These are phyloP conservation scores for Tulasnella sp. DNA, from an alignment of 768 basidiomycete genomes.

Conservation along the genomic window DNA sequence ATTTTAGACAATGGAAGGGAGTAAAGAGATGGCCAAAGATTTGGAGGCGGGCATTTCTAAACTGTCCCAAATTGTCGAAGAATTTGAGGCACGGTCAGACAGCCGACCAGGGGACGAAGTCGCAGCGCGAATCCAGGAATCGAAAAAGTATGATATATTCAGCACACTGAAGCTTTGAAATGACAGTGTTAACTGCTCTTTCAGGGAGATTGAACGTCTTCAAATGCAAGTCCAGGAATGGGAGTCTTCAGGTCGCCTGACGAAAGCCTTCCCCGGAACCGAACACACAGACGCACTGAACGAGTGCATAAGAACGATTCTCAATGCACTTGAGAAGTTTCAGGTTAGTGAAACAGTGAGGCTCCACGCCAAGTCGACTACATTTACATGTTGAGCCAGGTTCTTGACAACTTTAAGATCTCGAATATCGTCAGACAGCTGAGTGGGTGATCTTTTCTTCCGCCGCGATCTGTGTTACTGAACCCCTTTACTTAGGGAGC, in stretches of 20 bases:
- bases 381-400: neutral
- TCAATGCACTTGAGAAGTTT: neutral
- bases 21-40: neutral
- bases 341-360: neutral
- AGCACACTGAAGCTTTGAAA: neutral
- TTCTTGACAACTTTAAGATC: neutral
- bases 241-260: neutral
- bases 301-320: neutral
- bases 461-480: too few relatives aligned
- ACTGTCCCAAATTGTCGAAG: too few relatives aligned
- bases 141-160: neutral
- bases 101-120: neutral
- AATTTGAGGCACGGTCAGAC: neutral
- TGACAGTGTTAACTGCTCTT: neutral
- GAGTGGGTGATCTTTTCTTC: neutral
- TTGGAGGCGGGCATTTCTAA: neutral
- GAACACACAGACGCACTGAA: neutral
- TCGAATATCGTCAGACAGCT: neutral
- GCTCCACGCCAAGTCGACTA: neutral
- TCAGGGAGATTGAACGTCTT: neutral
- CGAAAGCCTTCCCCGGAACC: neutral
- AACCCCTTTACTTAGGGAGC: neutral
- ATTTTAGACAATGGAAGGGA: neutral
- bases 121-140: neutral
- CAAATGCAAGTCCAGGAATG: neutral